phyloP scores from a whole-genome alignment of 192 early-diverging fungal genomes.

The Backusella macrospora region DNA sequence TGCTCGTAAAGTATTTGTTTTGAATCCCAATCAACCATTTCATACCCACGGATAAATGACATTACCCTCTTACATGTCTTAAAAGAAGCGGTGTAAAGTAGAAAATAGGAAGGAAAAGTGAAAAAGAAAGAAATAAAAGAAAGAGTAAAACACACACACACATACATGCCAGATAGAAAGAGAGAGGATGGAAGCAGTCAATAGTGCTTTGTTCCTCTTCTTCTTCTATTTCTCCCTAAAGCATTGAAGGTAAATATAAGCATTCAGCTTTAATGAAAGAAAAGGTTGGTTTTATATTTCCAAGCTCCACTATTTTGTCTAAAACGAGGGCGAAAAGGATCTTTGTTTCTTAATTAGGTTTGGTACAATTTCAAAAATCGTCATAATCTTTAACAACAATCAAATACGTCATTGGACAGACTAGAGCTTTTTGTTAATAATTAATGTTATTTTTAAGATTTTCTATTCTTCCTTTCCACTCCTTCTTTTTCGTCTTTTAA shows the following conservation, averaged over 20 bases:
- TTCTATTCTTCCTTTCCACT: not conserved
- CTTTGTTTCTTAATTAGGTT: conserved; percentile 13
- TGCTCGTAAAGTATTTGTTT: not conserved
- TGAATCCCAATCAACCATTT: not conserved
- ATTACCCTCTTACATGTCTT: not conserved
- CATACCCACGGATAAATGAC: not conserved
- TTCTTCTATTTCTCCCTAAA: not conserved
- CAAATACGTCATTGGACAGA: conserved; percentile 8
- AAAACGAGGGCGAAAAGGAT: conserved; percentile 3
- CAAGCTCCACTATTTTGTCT: conserved; percentile 12
- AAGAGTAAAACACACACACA: not conserved
- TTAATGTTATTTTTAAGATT: conserved; percentile 12
- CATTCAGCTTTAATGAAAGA: not conserved
- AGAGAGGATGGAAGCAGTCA: not conserved
- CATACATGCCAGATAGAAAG: not conserved
- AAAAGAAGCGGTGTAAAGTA: not conserved
- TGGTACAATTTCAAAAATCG: conserved; percentile 8
- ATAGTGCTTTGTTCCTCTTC: not conserved
- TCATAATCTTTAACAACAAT: not conserved
- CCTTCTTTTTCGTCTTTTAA: not conserved
- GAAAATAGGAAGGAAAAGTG: not conserved
- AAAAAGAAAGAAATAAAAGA: not conserved
- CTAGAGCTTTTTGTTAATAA: conserved; percentile 6
- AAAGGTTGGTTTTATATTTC: conserved; percentile 1
- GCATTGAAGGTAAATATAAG: not conserved